Percentiles rank a stretch among this genome's conserved stretches.
Evolutionary conservation across 176 grass and related monocot species (phyloP).

Genomic region (Triticum aestivum): IWGSC_CS_RefSeq_v2.1 NC_057803.1:594253378-594253877

Average conservation of each 20-base stretch:
- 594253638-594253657: not conserved
- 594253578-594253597: not conserved
- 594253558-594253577: not conserved
- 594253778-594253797: too few relatives aligned
- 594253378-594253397: conserved; percentile 57
- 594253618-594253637: not conserved
- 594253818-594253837: too few relatives aligned
- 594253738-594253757: not conserved
- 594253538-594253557: conserved; percentile 15
- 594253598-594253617: not conserved
- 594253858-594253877: not conserved
- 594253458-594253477: conserved; percentile 16
- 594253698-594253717: not conserved
- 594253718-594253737: not conserved
- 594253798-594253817: too few relatives aligned
- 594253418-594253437: conserved; percentile 61
- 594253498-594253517: not conserved
- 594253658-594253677: not conserved
- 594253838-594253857: not conserved
- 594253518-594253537: not conserved
- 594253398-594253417: conserved; percentile 60
- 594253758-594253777: not conserved
- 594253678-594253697: not conserved
- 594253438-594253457: conserved; percentile 16
- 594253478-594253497: not conserved